Evolutionary conservation across 2,329 filamentous ascomycete genomes (phyloP).

Genomic region (Claviceps cyperi): DNA sequence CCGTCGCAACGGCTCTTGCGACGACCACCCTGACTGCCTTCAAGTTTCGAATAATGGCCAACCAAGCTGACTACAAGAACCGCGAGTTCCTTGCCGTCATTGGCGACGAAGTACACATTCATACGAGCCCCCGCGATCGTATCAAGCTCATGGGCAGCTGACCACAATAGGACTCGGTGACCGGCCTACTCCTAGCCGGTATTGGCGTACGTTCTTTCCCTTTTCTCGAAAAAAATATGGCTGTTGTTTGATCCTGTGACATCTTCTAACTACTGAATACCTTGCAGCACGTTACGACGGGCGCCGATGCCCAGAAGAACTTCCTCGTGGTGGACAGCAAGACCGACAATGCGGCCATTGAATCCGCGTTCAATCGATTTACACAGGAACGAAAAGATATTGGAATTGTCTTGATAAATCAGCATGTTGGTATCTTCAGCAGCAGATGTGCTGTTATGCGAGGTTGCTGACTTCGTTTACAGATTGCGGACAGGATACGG

Average conservation of each 20-base stretch:
- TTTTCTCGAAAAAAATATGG: background rate
- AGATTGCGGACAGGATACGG: conserved; percentile 92
- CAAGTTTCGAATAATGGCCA: conserved; percentile 25
- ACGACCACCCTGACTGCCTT: background rate
- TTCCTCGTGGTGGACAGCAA: conserved; percentile 93
- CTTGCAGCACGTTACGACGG: conserved; percentile 70
- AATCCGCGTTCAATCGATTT: conserved; percentile 79
- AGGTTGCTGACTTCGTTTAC: conserved; percentile 3
- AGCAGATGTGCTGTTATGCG: background rate
- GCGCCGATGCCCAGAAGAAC: conserved; percentile 87
- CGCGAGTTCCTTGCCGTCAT: conserved; percentile 95
- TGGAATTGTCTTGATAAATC: conserved; percentile 91
- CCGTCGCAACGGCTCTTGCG: background rate
- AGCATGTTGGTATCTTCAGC: conserved; percentile 53
- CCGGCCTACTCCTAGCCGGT: conserved; percentile 84
- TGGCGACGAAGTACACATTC: conserved; percentile 64
- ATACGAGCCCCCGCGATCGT: background rate
- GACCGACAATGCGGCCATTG: conserved; percentile 78
- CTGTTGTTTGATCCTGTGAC: background rate
- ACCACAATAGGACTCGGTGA: conserved; percentile 71
- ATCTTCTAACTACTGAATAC: background rate
- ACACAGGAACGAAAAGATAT: conserved; percentile 89
- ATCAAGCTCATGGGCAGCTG: conserved; percentile 9
- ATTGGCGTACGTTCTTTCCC: conserved; percentile 52
- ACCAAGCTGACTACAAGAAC: conserved; percentile 56